phyloP scores from a whole-genome alignment of 2,329 filamentous ascomycete species.

The Dactylellina sp. region DNA sequence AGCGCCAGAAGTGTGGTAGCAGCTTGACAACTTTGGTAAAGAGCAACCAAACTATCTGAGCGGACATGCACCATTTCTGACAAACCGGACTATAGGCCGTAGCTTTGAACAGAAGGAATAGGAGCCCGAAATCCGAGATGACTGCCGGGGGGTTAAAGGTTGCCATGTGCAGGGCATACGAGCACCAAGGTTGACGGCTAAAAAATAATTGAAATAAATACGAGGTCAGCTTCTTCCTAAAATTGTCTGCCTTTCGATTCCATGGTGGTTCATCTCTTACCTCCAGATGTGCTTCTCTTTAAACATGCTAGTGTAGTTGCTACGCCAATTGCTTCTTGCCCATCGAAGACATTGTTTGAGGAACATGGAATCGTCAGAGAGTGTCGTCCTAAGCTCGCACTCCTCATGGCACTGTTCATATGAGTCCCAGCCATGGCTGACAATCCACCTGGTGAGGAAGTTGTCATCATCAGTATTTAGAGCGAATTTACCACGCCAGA shows the following conservation, averaged over 20 bases:
- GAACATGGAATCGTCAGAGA: conserved; percentile 89
- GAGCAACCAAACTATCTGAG: conserved; percentile 79
- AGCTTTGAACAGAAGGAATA: conserved; percentile 76
- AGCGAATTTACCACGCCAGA: conserved; percentile 82
- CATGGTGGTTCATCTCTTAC: conserved; percentile 71
- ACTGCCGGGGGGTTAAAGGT: conserved; percentile 92
- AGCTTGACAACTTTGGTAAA: conserved; percentile 94
- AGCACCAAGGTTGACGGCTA: conserved; percentile 92
- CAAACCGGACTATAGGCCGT: conserved; percentile 72
- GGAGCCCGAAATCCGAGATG: conserved; percentile 78
- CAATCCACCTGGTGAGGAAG: conserved; percentile 96
- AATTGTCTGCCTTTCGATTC: conserved; percentile 39
- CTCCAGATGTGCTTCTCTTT: conserved; percentile 84
- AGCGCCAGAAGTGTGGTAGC: conserved; percentile 83
- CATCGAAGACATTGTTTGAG: conserved; percentile 92
- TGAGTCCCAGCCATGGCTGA: conserved; percentile 90
- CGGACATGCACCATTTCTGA: conserved; percentile 71
- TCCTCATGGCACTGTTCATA: conserved; percentile 94
- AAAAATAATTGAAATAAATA: conserved; percentile 48
- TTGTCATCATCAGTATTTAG: conserved; percentile 98
- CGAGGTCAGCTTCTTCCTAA: conserved; percentile 14
- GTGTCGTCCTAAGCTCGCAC: conserved; percentile 90
- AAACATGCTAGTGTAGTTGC: conserved; percentile 90
- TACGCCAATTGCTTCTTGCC: conserved; percentile 97
- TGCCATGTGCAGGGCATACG: conserved; percentile 90